These are phyloP conservation scores for Monosporozyma unispora DNA, from an alignment of 805 yeast genomes.

Conservation along the genomic window DNA sequence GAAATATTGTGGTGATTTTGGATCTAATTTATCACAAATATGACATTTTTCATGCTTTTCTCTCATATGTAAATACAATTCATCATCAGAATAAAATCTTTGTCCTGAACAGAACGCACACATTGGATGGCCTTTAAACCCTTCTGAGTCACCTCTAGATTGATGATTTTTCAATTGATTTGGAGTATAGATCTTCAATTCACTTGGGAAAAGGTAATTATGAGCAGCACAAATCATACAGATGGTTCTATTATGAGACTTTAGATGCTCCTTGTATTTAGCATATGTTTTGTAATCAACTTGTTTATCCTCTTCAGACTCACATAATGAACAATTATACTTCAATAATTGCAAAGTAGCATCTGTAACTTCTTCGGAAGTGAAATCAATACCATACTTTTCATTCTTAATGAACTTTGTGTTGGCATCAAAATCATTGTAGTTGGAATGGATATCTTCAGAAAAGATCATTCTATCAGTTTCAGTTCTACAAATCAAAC, in stretches of 20 bases:
- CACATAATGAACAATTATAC: conserved; percentile 48
- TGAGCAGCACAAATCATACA: conserved; percentile 74
- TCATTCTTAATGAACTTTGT: conserved; percentile 24
- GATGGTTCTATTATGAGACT: conserved; percentile 51
- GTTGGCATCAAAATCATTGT: conserved; percentile 29
- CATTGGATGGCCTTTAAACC: conserved; percentile 76
- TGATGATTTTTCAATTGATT: conserved; percentile 64
- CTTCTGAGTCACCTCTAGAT: conserved; percentile 49
- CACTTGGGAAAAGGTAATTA: conserved; percentile 69
- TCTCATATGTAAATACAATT: conserved; percentile 70
- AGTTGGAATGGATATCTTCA: conserved; percentile 34
- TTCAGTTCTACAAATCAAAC: conserved; percentile 80
- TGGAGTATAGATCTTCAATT: conserved; percentile 51
- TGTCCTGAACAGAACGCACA: conserved; percentile 72
- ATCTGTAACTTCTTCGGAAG: conserved; percentile 39
- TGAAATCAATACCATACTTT: conserved; percentile 50
- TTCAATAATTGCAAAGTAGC: conserved; percentile 45
- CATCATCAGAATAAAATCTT: conserved; percentile 84
- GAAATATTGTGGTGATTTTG: conserved; percentile 63
- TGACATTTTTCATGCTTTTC: conserved; percentile 82
- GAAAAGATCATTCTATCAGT: conserved; percentile 51
- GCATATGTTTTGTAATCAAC: conserved; percentile 41
- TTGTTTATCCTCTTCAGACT: conserved; percentile 13
- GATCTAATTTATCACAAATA: conserved; percentile 67
- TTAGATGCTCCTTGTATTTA: conserved; percentile 56